Evolutionary conservation across 2,329 filamentous ascomycete species (phyloP), one percentile per base, ranked within the genome.

Genomic region (Aspergillus sp.): DNA sequence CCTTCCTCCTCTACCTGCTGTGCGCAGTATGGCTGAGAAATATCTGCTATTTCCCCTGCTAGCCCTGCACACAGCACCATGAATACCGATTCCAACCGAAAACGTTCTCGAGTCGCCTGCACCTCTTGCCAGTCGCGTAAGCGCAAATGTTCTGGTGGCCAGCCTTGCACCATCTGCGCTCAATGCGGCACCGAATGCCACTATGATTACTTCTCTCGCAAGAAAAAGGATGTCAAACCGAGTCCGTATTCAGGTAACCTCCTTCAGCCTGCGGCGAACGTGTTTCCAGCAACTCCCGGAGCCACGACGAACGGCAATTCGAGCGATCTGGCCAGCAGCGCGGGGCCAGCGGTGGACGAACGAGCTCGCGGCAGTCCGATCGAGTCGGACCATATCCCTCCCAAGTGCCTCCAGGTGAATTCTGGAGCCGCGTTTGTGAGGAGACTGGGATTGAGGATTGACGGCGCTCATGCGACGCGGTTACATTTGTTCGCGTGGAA

Each of bases 401-500:
- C 58, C 29, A 56, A 58, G 42, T 75, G 74, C 0, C 62, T 79
- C 3, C 76, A 80, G 51, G 78, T 75, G 33, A 80, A 81, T 50
- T 80, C 77, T 0, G 77, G 76, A 0, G 74, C 78, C 0, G 76
- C 77, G 0, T 81, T 81, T 56, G 71, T 79, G 6, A 64, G 76
- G 45, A 68, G 72, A 26, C 61, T 81, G 33, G 78, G 73, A 0
- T 65, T 78, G 39, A 69, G 72, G 39, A 66, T 80, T 19, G 77
- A 81, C 54, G 73, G 76, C 0, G 71, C 71, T 4, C 73, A 72
- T 53, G 75, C 74, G 1, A 76, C 77, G 0, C 68, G 74, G 41
- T 64, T 79, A 46, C 74, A 77, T 52, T 69, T 77, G 0, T 80
- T 81, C 55, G 76, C 73, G 0, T 81, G 78, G 78, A 80, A 81